phyloP scores from a whole-genome alignment of 2,329 filamentous ascomycete genomes.

The Colletotrichum limetticola region DNA sequence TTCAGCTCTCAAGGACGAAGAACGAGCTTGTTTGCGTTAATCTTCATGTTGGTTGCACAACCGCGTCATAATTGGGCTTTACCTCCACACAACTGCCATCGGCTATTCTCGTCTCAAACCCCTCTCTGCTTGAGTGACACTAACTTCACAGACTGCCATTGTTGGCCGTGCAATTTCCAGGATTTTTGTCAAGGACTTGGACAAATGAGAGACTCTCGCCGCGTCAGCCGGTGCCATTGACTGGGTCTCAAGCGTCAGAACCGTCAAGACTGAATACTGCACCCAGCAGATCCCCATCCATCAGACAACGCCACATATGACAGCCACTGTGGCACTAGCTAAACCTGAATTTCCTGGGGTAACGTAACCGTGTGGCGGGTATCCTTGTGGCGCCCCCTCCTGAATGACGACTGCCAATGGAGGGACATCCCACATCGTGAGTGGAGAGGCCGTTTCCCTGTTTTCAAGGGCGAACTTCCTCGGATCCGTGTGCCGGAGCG shows the following conservation, averaged over 20 bases:
- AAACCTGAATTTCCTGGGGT: constrained; percentile 21
- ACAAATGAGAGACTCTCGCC: background rate
- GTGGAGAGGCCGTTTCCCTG: constrained; percentile 31
- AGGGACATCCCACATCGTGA: background rate
- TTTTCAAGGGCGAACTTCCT: constrained; percentile 27
- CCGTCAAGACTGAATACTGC: background rate
- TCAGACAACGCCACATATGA: constrained; percentile 21
- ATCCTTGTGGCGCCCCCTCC: background rate
- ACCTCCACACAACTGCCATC: background rate
- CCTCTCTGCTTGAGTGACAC: background rate
- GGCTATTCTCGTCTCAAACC: background rate
- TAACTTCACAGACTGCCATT: background rate
- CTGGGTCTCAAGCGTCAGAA: background rate
- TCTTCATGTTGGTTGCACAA: background rate
- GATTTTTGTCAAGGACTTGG: background rate
- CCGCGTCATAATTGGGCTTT: background rate
- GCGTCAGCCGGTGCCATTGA: constrained; percentile 16
- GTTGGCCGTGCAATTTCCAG: background rate
- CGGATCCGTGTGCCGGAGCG: constrained; percentile 33
- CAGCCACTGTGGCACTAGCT: constrained; percentile 9
- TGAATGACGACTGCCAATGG: constrained; percentile 35
- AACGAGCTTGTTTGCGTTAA: background rate
- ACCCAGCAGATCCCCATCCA: background rate
- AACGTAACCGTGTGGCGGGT: constrained; percentile 26
- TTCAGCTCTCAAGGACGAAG: background rate